phyloP scores from a whole-genome alignment of 768 basidiomycete genomes.

The Rhodotorula paludigena region DNA sequence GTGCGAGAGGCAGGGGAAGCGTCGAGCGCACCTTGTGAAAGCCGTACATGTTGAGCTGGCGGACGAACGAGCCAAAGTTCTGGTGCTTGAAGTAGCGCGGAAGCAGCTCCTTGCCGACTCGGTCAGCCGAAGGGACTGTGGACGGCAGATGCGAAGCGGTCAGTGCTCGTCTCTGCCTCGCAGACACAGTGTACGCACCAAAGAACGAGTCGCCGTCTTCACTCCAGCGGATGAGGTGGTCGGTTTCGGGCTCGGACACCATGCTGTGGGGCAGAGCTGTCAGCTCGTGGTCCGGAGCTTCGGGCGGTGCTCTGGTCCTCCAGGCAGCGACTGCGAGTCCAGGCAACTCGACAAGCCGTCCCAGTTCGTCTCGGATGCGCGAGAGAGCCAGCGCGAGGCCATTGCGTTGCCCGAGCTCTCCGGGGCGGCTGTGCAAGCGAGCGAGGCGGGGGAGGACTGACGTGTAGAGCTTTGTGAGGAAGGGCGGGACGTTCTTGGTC shows the following conservation, averaged over 20 bases:
- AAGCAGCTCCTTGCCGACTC: slow-evolving; percentile 80
- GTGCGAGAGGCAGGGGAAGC: too few relatives aligned
- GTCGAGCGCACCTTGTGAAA: slow-evolving; percentile 84
- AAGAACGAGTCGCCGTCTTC: slow-evolving; percentile 87
- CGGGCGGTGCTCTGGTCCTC: background rate
- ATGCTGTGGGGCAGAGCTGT: slow-evolving; percentile 57
- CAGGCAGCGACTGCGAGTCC: too few relatives aligned
- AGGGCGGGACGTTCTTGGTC: slow-evolving; percentile 60
- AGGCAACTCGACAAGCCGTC: too few relatives aligned
- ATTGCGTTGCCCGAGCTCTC: background rate
- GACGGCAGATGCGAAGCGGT: background rate
- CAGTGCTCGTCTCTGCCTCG: background rate
- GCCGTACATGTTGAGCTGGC: slow-evolving; percentile 93
- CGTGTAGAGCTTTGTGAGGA: slow-evolving; percentile 90
- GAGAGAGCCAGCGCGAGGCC: background rate
- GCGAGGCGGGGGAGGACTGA: slow-evolving; percentile 49
- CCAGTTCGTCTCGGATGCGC: too few relatives aligned
- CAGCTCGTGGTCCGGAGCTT: background rate
- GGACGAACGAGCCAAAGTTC: slow-evolving; percentile 86
- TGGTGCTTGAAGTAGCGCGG: slow-evolving; percentile 96
- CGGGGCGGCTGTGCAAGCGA: background rate
- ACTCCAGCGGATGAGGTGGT: slow-evolving; percentile 84
- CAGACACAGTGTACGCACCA: slow-evolving; percentile 53
- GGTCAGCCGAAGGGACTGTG: slow-evolving; percentile 77
- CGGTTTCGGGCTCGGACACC: slow-evolving; percentile 78